These are phyloP conservation scores for Actinomortierella ambigua DNA, from an alignment of 371 early-diverging fungal species.

Conservation along the genomic window DNA sequence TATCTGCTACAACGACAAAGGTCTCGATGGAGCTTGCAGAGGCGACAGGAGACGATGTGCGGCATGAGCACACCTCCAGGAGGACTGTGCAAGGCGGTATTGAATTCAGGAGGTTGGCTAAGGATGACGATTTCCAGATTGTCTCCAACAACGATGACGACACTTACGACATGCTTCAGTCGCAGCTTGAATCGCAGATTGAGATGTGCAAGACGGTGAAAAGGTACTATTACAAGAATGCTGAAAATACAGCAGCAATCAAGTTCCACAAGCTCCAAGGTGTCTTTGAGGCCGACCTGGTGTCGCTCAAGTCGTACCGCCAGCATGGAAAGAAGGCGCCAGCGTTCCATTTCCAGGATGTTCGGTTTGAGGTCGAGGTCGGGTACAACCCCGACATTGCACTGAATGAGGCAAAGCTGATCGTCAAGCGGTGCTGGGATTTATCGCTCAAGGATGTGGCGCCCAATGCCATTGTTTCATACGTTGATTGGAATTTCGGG, in stretches of 20 bases:
- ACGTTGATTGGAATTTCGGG: constrained; percentile 73
- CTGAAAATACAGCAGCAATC: constrained; percentile 48
- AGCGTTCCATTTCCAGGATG: constrained; percentile 63
- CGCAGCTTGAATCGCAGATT: constrained; percentile 65
- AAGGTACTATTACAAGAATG: constrained; percentile 50
- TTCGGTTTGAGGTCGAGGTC: constrained; percentile 64
- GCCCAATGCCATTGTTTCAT: constrained; percentile 62
- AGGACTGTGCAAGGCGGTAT: constrained; percentile 16
- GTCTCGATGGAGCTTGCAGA: constrained; percentile 29
- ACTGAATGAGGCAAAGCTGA: constrained; percentile 69
- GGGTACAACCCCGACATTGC: constrained; percentile 59
- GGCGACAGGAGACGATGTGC: constrained; percentile 29
- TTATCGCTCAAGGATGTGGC: constrained; percentile 60
- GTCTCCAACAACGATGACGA: constrained; percentile 32
- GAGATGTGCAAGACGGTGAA: constrained; percentile 66
- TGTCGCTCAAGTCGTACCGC: constrained; percentile 54
- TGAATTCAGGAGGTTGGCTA: constrained; percentile 23
- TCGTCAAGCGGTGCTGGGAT: constrained; percentile 60
- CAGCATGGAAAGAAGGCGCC: constrained; percentile 51
- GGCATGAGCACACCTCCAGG: constrained; percentile 8
- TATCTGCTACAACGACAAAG: constrained; percentile 17
- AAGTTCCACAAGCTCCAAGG: constrained; percentile 64
- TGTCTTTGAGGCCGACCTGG: constrained; percentile 60
- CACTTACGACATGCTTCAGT: constrained; percentile 54
- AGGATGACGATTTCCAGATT: constrained; percentile 40